These are phyloP conservation scores for Oenanthe sinensis DNA, from an alignment of 129 eudicot genomes.

Conservation along the genomic window DNA sequence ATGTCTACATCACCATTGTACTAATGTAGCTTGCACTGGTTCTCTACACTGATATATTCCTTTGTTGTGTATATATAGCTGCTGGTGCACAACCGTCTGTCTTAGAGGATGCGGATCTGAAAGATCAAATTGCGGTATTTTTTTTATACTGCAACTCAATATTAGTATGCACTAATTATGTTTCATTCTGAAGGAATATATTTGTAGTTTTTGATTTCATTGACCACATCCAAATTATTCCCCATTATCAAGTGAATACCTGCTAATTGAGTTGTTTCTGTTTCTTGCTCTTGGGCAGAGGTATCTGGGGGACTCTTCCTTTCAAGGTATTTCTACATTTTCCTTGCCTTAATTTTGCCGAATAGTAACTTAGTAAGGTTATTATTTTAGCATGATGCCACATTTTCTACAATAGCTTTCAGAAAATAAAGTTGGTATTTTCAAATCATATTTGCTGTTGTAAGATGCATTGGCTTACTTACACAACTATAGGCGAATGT, in stretches of 20 bases:
- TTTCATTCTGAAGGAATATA: background rate
- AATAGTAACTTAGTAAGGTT: background rate
- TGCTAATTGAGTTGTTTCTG: background rate
- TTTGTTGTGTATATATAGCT: conserved; percentile 9
- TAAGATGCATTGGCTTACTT: background rate
- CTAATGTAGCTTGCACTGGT: background rate
- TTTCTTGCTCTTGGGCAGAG: conserved; percentile 27
- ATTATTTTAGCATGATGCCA: background rate
- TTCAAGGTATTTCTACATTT: conserved; percentile 46
- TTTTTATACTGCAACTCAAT: conserved; percentile 11
- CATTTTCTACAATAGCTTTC: background rate
- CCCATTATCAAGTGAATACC: conserved; percentile 1
- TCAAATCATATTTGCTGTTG: background rate
- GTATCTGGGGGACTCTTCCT: conserved; percentile 59
- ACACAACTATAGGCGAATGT: background rate
- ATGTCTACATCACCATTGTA: conserved; percentile 1
- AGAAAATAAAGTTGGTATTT: background rate
- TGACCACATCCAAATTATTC: background rate
- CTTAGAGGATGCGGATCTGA: conserved; percentile 36
- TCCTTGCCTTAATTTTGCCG: background rate
- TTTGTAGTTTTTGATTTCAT: background rate
- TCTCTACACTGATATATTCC: conserved; percentile 5
- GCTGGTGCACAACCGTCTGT: conserved; percentile 22
- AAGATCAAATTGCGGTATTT: conserved; percentile 55
- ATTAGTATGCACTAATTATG: background rate